A percentile compares a stretch with the other conserved stretches of the same genome.
These are phyloP conservation scores for Euphrasia arctica DNA, from an alignment of 305 asterid genomes.

Conservation along the genomic window DNA sequence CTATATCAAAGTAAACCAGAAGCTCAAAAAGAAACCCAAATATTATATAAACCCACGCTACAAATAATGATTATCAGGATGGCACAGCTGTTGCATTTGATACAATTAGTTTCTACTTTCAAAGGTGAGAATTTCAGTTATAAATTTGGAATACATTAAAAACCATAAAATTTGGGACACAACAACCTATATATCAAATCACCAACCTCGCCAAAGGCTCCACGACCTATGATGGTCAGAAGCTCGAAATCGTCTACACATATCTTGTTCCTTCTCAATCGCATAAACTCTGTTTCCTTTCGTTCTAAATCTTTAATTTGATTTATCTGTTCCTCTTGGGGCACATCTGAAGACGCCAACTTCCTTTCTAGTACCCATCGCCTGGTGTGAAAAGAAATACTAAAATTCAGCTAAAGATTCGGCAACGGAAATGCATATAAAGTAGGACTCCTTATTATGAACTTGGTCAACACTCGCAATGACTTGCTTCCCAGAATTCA, in stretches of 20 bases:
- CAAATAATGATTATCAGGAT: neutral
- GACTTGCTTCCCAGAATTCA: neutral
- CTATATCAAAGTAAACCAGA: constrained; percentile 36
- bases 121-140: constrained; percentile 3
- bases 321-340: constrained; percentile 78
- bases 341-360: constrained; percentile 91
- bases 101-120: constrained; percentile 9
- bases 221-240: constrained; percentile 85
- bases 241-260: constrained; percentile 91
- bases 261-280: constrained; percentile 80
- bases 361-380: constrained; percentile 81
- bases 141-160: constrained; percentile 17
- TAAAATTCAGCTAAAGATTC: constrained; percentile 9
- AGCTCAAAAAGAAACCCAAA: constrained; percentile 17
- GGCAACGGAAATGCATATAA: neutral
- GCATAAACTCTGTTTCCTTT: constrained; percentile 88
- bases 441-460: constrained; percentile 3
- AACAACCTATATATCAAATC: constrained; percentile 15
- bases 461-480: neutral
- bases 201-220: constrained; percentile 95
- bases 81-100: neutral
- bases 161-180: constrained; percentile 14
- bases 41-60: neutral
- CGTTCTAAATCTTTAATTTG: constrained; percentile 82
- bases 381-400: constrained; percentile 39